Evolutionary conservation across 345 rosid species (phyloP), one percentile per base, ranked within the genome.

Genomic region (Moricandia moricandioides): DNA sequence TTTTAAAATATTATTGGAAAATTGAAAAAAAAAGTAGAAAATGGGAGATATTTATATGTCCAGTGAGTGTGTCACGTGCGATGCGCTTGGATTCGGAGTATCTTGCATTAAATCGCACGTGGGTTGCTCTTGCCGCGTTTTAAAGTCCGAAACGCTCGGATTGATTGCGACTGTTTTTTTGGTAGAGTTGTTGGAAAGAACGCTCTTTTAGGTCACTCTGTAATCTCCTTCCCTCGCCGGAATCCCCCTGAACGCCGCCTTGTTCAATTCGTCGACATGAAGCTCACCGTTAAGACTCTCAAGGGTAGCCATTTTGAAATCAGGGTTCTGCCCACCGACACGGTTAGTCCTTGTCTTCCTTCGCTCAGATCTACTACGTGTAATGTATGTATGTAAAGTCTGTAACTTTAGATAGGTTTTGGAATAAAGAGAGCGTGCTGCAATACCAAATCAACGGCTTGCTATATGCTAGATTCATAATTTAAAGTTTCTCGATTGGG

Each of bases 261-360:
- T 4, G 13, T 54, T 65, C 4, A 58, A 69, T 79, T 67, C 60
- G 73, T 73, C 77, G 84, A 78, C 12, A 79, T 95, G 99, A 95
- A 95, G 92, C 97, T 95, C 77, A 92, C 93, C 21, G 96, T 95
- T 5, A 95, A 95, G 83, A 95, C 97, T 33, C 97, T 95, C 75
- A 95, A 95, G 72, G 99, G 99, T 77, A 83, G 89, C 78, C 96
- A 92, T 83, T 95, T 95, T 29, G 97, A 95, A 78, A 90, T 95
- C 81, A 92, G 88, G 87, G 97, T 89, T 84, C 93, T 83, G 65
- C 89, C 97, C 74, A 80, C 86, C 29, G 97, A 90, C 75, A 88
- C 97, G 40, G 98, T 94, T 69, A 84, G 89, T 77, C 43, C 35
- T 77, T 45, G 21, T 45, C 55, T 39, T 18, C 35, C 16, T 56